Base-by-base conservation (phyloP, 768 basidiomycete species). In the Bullera alba region DNA sequence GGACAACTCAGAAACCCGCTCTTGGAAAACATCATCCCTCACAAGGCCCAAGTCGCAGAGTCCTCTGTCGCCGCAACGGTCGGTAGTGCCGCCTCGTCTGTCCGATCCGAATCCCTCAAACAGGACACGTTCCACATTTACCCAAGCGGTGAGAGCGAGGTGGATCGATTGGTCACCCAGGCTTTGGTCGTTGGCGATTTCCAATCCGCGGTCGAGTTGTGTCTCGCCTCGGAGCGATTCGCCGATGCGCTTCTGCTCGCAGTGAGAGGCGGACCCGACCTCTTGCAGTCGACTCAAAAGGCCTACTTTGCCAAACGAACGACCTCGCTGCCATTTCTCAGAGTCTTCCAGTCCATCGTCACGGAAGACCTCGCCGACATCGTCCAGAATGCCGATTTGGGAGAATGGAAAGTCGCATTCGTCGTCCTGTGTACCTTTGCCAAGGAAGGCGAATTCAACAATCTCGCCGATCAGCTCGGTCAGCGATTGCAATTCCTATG, bases 141-240 rank as follows among this genome's bases (percentile, higher is more conserved):
- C 66, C 87, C 91, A 0, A 65, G 76, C 7, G 85, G 89, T 35
- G 91, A 93, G 72, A 84, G 83, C 8, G 86, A 93, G 54, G 83
- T 83, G 0, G 92, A 97, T 63, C 78, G 82, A 17, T 77, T 99
- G 15, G 79, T 97, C 58, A 95, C 93, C 1, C 88, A 88, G 65
- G 87, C 93, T 2, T 78, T 97, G 32, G 89, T 99, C 2, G 77
- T 97, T 8, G 93, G 95, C n/a, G 92, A 99, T 71, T 97, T 96
- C 57, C 80, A 81, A 60, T 85, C 83, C 15, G 93, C 95, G 1
- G 95, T 97, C 16, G 83, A 86, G 2, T 77, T 97, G 1, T 95
- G 92, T 70, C 78, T 97, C 15, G 85, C 88, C 0, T 80, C 84
- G 0, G 86, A 90, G 44, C 81, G 92, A 26, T 96, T 82, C 61